phyloP scores from a whole-genome alignment of 768 basidiomycete genomes.

The Auriculariales sp. region DNA sequence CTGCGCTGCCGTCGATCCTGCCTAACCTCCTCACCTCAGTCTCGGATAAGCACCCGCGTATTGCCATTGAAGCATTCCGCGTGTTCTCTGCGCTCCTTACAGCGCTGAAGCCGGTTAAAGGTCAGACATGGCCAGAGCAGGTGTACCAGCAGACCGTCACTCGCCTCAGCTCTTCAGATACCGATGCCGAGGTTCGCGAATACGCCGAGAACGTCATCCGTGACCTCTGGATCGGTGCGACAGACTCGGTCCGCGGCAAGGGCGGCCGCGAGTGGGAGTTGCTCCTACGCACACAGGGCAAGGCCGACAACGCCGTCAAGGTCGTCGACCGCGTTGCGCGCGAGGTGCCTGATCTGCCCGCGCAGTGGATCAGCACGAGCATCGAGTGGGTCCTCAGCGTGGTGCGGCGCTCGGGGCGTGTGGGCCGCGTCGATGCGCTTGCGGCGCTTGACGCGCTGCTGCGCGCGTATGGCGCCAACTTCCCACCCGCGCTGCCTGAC shows the following conservation, averaged over 20 bases:
- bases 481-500: slow-evolving; percentile 44
- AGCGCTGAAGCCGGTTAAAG: slow-evolving; percentile 53
- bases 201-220: slow-evolving; percentile 74
- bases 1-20: slow-evolving; percentile 50
- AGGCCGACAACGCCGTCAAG: slow-evolving; percentile 60
- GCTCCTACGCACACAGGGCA: slow-evolving; percentile 55
- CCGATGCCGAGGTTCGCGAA: slow-evolving; percentile 79
- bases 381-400: slow-evolving; percentile 64
- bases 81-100: slow-evolving; percentile 74
- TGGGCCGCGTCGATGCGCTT: slow-evolving; percentile 71
- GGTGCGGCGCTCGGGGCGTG: slow-evolving; percentile 62
- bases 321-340: slow-evolving; percentile 76
- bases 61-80: slow-evolving; percentile 78
- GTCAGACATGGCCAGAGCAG: slow-evolving; percentile 48
- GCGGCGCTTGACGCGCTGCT: slow-evolving; percentile 58
- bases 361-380: slow-evolving; percentile 65
- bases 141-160: slow-evolving; percentile 63
- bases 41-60: slow-evolving; percentile 73
- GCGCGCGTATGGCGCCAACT: slow-evolving; percentile 37
- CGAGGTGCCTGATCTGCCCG: slow-evolving; percentile 36
- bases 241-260: slow-evolving; percentile 50
- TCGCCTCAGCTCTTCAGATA: slow-evolving; percentile 64
- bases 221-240: slow-evolving; percentile 77
- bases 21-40: slow-evolving; percentile 63
- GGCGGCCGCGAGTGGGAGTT: slow-evolving; percentile 68